Conservation (phyloP, 2,329 filamentous ascomycete species). For the Aureobasidium vineae region DNA sequence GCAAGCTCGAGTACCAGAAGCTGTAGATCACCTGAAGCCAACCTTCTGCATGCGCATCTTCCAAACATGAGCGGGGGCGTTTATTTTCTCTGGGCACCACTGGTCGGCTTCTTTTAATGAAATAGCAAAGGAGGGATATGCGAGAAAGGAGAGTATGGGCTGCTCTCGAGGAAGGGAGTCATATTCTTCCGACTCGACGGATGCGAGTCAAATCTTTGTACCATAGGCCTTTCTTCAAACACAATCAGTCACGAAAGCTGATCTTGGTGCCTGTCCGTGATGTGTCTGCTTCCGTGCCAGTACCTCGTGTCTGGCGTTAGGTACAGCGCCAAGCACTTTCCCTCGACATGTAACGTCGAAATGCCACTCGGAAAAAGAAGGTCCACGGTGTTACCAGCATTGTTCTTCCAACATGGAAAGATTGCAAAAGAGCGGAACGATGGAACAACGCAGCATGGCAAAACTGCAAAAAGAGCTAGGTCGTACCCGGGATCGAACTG, state of each 20-base stretch:
- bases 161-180: not conserved
- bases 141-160: not conserved
- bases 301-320: too few species aligned
- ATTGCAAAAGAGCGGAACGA: too few species aligned
- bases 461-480: too few species aligned
- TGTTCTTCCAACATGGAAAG: too few species aligned
- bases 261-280: not conserved
- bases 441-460: too few species aligned
- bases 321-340: too few species aligned
- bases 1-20: constrained; percentile 97
- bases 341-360: too few species aligned
- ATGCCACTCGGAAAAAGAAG: too few species aligned
- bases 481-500: constrained; percentile 8
- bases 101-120: not conserved
- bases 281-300: not conserved
- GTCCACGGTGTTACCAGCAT: too few species aligned
- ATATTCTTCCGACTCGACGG: not conserved
- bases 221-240: not conserved
- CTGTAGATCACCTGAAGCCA: constrained; percentile 55
- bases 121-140: not conserved
- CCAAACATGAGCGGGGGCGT: constrained; percentile 18
- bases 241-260: not conserved
- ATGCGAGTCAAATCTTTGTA: not conserved
- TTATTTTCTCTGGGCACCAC: not conserved
- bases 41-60: constrained; percentile 21